These are phyloP conservation scores for Fusarium musae DNA, from an alignment of 2,329 filamentous ascomycete species.

Conservation along the genomic window DNA sequence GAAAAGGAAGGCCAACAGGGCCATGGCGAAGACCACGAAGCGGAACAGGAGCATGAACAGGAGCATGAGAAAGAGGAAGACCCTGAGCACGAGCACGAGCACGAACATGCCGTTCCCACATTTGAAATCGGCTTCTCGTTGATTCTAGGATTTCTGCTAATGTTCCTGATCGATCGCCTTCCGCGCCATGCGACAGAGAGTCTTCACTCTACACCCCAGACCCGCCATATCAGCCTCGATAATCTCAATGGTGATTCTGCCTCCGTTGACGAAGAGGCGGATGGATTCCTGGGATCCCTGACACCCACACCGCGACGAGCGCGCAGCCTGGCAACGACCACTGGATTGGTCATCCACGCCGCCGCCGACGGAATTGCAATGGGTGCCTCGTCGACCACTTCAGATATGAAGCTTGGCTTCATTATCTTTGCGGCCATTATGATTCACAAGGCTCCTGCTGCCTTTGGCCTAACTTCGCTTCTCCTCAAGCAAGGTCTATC, in stretches of 20 bases:
- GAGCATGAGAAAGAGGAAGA: slow-evolving; percentile 47
- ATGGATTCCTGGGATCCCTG: slow-evolving; percentile 69
- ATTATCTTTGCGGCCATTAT: slow-evolving; percentile 97
- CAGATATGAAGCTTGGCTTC: slow-evolving; percentile 80
- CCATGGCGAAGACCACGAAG: slow-evolving; percentile 47
- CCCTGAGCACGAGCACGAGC: slow-evolving; percentile 54
- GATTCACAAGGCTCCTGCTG: slow-evolving; percentile 96
- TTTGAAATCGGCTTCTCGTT: slow-evolving; percentile 89
- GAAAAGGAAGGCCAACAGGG: slow-evolving; percentile 43
- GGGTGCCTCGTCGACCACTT: slow-evolving; percentile 84
- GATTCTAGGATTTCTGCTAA: slow-evolving; percentile 89
- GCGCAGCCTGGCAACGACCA: slow-evolving; percentile 82
- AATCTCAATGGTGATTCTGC: slow-evolving; percentile 71
- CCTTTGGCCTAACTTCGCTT: slow-evolving; percentile 92
- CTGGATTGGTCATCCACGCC: slow-evolving; percentile 94
- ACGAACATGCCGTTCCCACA: slow-evolving; percentile 61
- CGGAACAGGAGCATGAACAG: slow-evolving; percentile 36
- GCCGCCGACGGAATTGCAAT: slow-evolving; percentile 95
- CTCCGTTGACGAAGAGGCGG: slow-evolving; percentile 65
- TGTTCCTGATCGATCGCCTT: slow-evolving; percentile 94
- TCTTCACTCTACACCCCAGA: slow-evolving; percentile 72
- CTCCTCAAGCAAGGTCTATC: slow-evolving; percentile 90
- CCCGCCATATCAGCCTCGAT: slow-evolving; percentile 88
- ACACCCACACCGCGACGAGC: slow-evolving; percentile 67
- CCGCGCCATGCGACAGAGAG: slow-evolving; percentile 77